These are phyloP conservation scores for Candida yuanshanica DNA, from an alignment of 805 yeast genomes.

Conservation along the genomic window DNA sequence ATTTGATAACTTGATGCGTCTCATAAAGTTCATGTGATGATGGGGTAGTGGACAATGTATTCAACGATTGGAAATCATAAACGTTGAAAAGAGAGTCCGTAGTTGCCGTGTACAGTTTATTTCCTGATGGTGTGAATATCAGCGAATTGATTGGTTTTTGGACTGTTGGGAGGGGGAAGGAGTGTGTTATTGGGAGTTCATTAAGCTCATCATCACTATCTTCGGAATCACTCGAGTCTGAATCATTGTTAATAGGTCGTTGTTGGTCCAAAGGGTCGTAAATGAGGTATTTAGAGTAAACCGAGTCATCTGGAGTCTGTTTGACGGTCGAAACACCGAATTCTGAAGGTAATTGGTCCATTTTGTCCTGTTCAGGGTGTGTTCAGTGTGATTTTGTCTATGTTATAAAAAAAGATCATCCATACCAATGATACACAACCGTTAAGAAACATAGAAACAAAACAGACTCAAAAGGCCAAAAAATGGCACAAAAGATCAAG, in stretches of 20 bases:
- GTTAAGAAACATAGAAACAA: background rate
- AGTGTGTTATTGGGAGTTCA: slow-evolving; percentile 32
- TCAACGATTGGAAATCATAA: slow-evolving; percentile 31
- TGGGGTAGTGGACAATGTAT: slow-evolving; percentile 15
- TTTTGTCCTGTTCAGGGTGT: background rate
- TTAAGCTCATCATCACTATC: slow-evolving; percentile 24
- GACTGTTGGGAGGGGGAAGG: slow-evolving; percentile 18
- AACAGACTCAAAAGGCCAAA: background rate
- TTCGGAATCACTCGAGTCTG: slow-evolving; percentile 3
- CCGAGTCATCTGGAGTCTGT: background rate
- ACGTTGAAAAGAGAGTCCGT: slow-evolving; percentile 22
- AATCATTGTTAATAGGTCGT: background rate
- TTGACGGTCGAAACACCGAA: background rate
- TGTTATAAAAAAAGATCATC: too few species aligned
- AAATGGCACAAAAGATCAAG: background rate
- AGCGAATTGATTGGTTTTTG: slow-evolving; percentile 20
- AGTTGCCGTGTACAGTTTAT: slow-evolving; percentile 24
- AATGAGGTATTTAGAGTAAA: background rate
- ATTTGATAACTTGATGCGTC: slow-evolving; percentile 5
- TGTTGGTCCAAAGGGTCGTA: background rate
- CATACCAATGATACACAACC: background rate
- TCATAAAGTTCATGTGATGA: slow-evolving; percentile 11
- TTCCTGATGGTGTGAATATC: slow-evolving; percentile 22
- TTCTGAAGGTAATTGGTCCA: slow-evolving; percentile 3
- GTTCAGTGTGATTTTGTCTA: background rate